Base-by-base conservation (phyloP, 1,139 yeast species). In the Saccharomyces hybrid region DNA sequence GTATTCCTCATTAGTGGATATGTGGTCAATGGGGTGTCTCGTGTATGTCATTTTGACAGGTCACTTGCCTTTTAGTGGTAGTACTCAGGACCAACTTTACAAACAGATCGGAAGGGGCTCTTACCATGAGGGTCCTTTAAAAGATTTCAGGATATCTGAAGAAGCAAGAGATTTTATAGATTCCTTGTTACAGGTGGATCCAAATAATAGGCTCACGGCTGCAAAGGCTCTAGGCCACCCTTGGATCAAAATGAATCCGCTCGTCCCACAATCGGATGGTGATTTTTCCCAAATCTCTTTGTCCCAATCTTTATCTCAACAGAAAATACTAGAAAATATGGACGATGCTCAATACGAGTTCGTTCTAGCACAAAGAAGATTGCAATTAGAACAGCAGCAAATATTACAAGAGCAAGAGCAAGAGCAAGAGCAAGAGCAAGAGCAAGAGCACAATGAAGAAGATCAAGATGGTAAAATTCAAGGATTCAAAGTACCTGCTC, bases 21-120 rank as follows among this genome's bases (percentile, higher is more conserved):
- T 93, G 77, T 93, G 99, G 99, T 88, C 97, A 3, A 76, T 89
- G 57, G 97, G 98, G 0, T 93, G 99, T 70, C 74, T 93, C 38
- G 86, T 90, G 0, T 93, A 89, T 71, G 98, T 93, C 9, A 81
- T 91, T 44, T 72, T 93, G 53, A 91, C 98, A 0, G 93, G 95
- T 0, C 97, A 89, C 75, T 74, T 91, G 56, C 99, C 99, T 2
- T 93, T 93, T 67, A 89, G 91, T 67, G 97, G 97, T 0, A 80
- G 85, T 53, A 88, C 97, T 0, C 98, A 91, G 65, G 91, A 88
- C 27, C 88, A 86, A 59, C 75, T 93, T 68, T 88, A 88, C 71
- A 79, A 79, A 51, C 86, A 86, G 64, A 90, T 91, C 46, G 79
- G 81, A 55, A 73, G 77, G 24, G 98, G 97, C 1, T 82, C 86